Evolutionary conservation across 352 stramenopile species (phyloP).

Genomic region (Bremia lactucae): DNA sequence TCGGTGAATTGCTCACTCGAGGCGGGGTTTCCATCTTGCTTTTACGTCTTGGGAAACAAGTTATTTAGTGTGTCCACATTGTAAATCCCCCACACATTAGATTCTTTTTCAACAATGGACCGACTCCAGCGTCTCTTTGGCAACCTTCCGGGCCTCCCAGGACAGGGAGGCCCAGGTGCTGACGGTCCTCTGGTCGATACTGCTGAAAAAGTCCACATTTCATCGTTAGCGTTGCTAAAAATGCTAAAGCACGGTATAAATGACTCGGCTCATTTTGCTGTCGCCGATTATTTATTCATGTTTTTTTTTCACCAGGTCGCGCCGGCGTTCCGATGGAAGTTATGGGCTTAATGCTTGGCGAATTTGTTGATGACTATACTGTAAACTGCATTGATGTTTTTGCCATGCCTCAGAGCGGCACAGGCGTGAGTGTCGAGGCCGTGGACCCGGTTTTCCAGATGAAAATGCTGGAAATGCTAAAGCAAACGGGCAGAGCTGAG

Average conservation of each 20-base stretch:
- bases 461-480: conserved; percentile 99
- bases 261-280: neutral
- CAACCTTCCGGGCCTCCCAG: conserved; percentile 66
- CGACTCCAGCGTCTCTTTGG: conserved; percentile 80
- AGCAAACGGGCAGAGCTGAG: conserved; percentile 93
- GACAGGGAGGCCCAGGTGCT: conserved; percentile 50
- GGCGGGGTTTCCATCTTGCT: conserved; percentile 58
- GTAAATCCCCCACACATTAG: conserved; percentile 11
- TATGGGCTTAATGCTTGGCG: conserved; percentile 99
- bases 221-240: conserved; percentile 97
- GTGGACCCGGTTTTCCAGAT: conserved; percentile 99
- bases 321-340: conserved; percentile 99
- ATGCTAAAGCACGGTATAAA: conserved; percentile 98
- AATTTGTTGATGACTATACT: conserved; percentile 99
- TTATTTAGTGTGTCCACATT: neutral
- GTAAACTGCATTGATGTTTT: conserved; percentile 99
- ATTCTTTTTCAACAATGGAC: conserved; percentile 51
- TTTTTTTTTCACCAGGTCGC: conserved; percentile 40
- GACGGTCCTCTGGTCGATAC: conserved; percentile 93
- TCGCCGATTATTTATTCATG: conserved; percentile 1
- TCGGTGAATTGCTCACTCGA: conserved; percentile 27
- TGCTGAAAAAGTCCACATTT: conserved; percentile 99
- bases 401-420: conserved; percentile 97
- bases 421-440: conserved; percentile 92
- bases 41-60: neutral